Percentiles rank a stretch among this genome's conserved stretches.
phyloP scores from a whole-genome alignment of 805 yeast genomes.

The Lachancea waltii region DNA sequence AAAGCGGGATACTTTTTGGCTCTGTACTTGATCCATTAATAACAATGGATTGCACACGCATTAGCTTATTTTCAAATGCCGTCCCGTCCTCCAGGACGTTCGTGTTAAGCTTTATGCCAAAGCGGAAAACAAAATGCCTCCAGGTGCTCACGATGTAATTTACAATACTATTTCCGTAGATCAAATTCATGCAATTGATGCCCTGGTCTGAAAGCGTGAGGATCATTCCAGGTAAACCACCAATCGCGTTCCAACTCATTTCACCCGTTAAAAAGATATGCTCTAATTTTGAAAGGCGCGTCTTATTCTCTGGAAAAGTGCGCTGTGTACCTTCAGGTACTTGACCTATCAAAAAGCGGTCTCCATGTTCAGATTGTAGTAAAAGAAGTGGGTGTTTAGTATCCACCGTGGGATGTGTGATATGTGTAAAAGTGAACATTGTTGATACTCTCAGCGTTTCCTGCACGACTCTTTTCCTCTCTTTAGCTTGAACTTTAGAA shows the following conservation, averaged over 20 bases:
- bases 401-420: conserved; percentile 60
- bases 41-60: conserved; percentile 36
- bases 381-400: conserved; percentile 50
- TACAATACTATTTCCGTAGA: conserved; percentile 42
- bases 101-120: conserved; percentile 50
- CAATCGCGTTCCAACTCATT: conserved; percentile 68
- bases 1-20: background rate
- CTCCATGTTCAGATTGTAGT: conserved; percentile 36
- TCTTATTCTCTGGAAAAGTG: conserved; percentile 51
- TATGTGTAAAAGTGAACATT: conserved; percentile 47
- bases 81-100: conserved; percentile 20
- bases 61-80: conserved; percentile 31
- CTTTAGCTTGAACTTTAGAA: background rate
- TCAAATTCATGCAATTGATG: conserved; percentile 47
- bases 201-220: conserved; percentile 79
- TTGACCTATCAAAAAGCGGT: conserved; percentile 63
- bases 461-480: background rate
- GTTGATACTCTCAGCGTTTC: conserved; percentile 7
- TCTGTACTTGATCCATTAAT: conserved; percentile 4
- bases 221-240: conserved; percentile 90
- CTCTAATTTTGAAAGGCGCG: conserved; percentile 50
- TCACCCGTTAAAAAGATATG: conserved; percentile 74
- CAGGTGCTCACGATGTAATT: conserved; percentile 67
- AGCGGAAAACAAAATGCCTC: conserved; percentile 81
- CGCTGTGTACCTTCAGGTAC: conserved; percentile 86